A percentile compares a stretch with the other conserved stretches of the same genome.
phyloP scores from a whole-genome alignment of 1,284 basidiomycete genomes.

The Phylloboletellus chloephorus region DNA sequence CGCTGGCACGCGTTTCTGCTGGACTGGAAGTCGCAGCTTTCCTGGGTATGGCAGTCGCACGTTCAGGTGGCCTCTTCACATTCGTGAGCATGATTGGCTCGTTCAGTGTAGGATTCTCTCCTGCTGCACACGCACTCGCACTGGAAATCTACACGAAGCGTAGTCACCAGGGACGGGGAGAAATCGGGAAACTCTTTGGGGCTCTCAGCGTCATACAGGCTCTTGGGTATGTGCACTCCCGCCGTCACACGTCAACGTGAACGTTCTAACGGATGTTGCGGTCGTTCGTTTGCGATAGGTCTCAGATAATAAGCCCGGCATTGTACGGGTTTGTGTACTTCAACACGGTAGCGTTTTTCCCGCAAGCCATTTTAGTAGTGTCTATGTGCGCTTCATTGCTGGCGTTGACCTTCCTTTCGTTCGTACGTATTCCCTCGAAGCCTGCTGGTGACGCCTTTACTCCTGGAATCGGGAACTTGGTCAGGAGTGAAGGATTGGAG shows the following conservation, averaged over 20 bases:
- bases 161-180: conserved; percentile 37
- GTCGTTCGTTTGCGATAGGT: conserved; percentile 25
- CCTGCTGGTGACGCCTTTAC: neutral
- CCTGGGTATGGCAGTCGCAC: conserved; percentile 43
- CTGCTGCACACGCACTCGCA: conserved; percentile 62
- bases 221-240: conserved; percentile 56
- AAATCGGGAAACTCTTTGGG: conserved; percentile 65
- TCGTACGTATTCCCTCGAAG: conserved; percentile 31
- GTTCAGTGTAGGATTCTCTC: conserved; percentile 55
- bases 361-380: conserved; percentile 41
- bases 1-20: conserved; percentile 54
- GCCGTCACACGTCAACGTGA: too few species aligned
- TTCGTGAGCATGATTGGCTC: conserved; percentile 42
- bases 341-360: conserved; percentile 43
- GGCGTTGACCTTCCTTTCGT: conserved; percentile 32
- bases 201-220: conserved; percentile 65
- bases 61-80: conserved; percentile 43
- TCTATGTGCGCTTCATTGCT: conserved; percentile 25
- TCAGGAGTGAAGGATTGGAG: neutral
- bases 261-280: neutral
- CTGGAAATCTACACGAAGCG: conserved; percentile 53
- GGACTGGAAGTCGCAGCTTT: conserved; percentile 55
- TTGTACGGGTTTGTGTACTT: conserved; percentile 46
- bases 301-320: conserved; percentile 44
- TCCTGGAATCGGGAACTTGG: conserved; percentile 4